Evolutionary conservation across 106 monocot genomes (phyloP), one percentile per base, ranked within the genome.

Genomic region (Iris macrosiphon): DNA sequence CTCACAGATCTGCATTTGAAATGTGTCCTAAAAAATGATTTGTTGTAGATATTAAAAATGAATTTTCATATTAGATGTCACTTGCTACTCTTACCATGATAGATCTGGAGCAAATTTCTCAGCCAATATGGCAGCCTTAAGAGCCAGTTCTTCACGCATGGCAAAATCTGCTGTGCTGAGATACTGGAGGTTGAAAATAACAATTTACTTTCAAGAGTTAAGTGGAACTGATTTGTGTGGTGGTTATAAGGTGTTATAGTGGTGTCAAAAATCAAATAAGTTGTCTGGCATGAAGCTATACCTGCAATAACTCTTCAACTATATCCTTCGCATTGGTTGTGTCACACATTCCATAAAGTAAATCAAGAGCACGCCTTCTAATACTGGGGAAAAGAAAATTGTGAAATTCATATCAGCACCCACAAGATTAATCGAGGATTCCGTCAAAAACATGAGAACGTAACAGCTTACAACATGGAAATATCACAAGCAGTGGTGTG

Each of bases 341-440:
- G 66, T 98, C 96, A 73, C 96, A 98, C 96, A 98, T 98, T 29
- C 85, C 96, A 87, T 98, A 98, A 55, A 98, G 75, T 31, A 98
- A 75, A 90, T 98, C 96, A 77, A 98, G 96, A 72, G 96, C 90
- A 61, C 96, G 86, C 33, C 96, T 83, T 67, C 96, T 79, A 55
- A 98, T 98, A 60, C 96, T 98, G 96, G 19, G n/a, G n/a, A 73
- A 0, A 46, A 57, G 42, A 52, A 60, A 23, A 16, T 1, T 16
- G 59, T 5, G 43, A 31, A 3, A 60, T 7, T 16, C 15, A 33
- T 31, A n/a, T n/a, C n/a, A n/a, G n/a, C n/a, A n/a, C n/a, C n/a
- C n/a, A n/a, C n/a, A n/a, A n/a, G n/a, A n/a, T n/a, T n/a, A n/a
- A n/a, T n/a, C n/a, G n/a, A n/a, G n/a, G n/a, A n/a, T n/a, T n/a